Base-by-base conservation (phyloP, 179 eudicot genomes). In the Drosera spatulata region DNA sequence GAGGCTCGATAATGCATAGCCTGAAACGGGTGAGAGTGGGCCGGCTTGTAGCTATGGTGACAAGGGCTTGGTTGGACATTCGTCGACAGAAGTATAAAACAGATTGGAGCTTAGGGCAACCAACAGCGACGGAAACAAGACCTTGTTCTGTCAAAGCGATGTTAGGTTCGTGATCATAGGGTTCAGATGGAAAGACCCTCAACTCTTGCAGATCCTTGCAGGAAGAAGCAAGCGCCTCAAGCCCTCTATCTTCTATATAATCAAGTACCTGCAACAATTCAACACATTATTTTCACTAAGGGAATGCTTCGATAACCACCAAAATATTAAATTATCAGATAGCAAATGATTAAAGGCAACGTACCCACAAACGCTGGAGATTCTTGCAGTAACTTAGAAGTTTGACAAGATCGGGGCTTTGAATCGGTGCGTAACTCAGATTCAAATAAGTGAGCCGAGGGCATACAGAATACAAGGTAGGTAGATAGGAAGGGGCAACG, bases 101-200 rank as follows among this genome's bases (percentile, higher is more conserved):
- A 0, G 99, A 86, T 15, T 83, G 85, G 39, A 93, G 93, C 42
- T 86, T 86, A 45, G 99, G 86, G 78, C 99, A 93, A 39, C 95
- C 96, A 60, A 57, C 70, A 2, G 96, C 84, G 41, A 93, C 93
- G n/a, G 95, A 74, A 42, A 93, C 93, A 44, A 93, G 85, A 54
- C 99, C 99, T 48, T 67, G 76, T 70, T 93, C 99, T 2, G 99
- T 93, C 64, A 93, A 68, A 55, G 85, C 67, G 8, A 89, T 91
- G 50, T 89, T 81, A 6, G 87, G 83, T 69, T 82, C 99, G 7
- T 68, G 75, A 15, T 72, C 80, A 71, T 60, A 84, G 41, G 99
- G 99, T 61, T 93, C 96, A 0, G 99, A 93, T 1, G 99, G 99
- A 63, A 93, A 93, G 12, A 93, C 99, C 48, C 96, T 75, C 41